phyloP scores from a whole-genome alignment of 495 filamentous ascomycete genomes.

The Glutinoglossum americanum region DNA sequence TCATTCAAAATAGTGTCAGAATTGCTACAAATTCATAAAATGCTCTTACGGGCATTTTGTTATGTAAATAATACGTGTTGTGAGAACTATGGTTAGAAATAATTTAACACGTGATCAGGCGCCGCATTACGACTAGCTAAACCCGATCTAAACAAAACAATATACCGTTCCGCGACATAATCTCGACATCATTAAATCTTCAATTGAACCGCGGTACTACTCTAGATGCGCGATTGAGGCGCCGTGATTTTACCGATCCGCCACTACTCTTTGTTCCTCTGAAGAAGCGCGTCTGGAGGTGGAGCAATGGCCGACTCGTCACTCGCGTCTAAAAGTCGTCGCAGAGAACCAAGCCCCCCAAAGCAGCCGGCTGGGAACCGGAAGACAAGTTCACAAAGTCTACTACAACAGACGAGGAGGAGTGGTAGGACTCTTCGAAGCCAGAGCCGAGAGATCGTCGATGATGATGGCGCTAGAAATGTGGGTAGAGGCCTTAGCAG shows the following conservation, averaged over 20 bases:
- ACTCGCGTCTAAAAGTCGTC: constrained; percentile 11
- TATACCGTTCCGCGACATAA: background rate
- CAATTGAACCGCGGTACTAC: background rate
- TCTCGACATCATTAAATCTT: background rate
- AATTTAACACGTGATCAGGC: background rate
- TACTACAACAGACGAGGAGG: constrained; percentile 9
- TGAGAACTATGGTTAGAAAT: background rate
- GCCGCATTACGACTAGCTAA: background rate
- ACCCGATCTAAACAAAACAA: background rate
- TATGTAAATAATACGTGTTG: background rate
- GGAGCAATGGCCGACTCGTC: constrained; percentile 15
- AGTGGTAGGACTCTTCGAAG: constrained; percentile 15
- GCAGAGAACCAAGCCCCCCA: constrained; percentile 14
- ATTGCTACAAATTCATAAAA: no score
- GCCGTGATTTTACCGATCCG: background rate
- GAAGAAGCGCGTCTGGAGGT: background rate
- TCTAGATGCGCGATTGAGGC: background rate
- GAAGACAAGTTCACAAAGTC: constrained; percentile 7
- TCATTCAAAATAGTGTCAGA: no score
- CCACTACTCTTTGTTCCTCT: background rate
- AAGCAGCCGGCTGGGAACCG: constrained; percentile 3
- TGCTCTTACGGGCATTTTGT: background rate
- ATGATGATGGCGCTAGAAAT: constrained; percentile 4
- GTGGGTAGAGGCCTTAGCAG: constrained; percentile 6
- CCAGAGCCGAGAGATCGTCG: constrained; percentile 19